phyloP scores from a whole-genome alignment of 73 alveolate species.

The Breviolum minutum region DNA sequence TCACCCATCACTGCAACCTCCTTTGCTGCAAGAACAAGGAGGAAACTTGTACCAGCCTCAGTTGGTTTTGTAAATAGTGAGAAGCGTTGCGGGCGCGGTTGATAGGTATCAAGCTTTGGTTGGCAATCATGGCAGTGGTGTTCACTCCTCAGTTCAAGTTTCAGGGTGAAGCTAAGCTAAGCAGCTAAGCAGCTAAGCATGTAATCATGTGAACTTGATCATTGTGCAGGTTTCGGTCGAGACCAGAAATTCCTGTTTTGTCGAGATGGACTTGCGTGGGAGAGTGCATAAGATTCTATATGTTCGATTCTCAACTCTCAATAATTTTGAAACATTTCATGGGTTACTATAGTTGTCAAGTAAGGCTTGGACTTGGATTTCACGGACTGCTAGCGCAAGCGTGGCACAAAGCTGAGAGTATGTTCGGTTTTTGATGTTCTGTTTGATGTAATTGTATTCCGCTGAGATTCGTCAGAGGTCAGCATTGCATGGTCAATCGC shows the following conservation, averaged over 20 bases:
- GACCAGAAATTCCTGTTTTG: not conserved
- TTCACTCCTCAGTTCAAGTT: not conserved
- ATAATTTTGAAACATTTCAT: too few species aligned
- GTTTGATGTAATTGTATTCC: too few species aligned
- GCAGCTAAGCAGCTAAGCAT: too few species aligned
- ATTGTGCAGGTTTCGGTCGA: not conserved
- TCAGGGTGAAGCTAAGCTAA: too few species aligned
- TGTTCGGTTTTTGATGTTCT: too few species aligned
- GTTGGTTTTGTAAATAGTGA: not conserved
- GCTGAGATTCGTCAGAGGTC: too few species aligned
- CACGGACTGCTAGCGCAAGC: not conserved
- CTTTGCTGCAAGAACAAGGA: not conserved
- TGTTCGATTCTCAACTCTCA: not conserved
- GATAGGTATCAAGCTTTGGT: not conserved
- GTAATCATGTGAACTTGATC: too few species aligned
- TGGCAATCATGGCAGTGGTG: constrained; percentile 15
- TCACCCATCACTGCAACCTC: not conserved
- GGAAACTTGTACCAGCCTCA: not conserved
- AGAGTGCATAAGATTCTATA: not conserved
- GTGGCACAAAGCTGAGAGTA: not conserved
- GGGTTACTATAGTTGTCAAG: too few species aligned
- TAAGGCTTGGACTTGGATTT: not conserved
- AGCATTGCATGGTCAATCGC: too few species aligned
- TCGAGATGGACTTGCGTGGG: not conserved
- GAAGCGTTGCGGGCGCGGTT: too few species aligned